Evolutionary conservation across 331 rosid genomes (phyloP).

Genomic region (Malus hybrid): DNA sequence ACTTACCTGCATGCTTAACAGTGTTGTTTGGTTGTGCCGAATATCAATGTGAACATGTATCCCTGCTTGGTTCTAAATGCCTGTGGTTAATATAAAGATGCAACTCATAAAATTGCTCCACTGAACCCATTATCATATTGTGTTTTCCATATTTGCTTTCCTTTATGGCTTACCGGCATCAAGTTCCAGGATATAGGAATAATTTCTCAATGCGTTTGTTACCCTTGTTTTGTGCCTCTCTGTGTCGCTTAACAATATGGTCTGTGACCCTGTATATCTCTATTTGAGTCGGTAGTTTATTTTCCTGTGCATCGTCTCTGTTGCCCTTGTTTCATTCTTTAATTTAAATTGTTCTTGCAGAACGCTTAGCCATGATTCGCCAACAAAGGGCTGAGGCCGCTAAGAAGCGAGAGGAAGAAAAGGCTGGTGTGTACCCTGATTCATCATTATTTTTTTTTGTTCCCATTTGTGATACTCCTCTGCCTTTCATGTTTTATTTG

Average conservation of each 20-base stretch:
- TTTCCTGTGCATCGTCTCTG: not conserved
- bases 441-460: not conserved
- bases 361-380: slow-evolving; percentile 39
- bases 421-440: slow-evolving; percentile 21
- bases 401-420: slow-evolving; percentile 45
- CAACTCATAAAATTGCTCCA: not conserved
- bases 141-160: not conserved
- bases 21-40: not conserved
- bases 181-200: too few relatives aligned
- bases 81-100: not conserved
- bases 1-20: not conserved
- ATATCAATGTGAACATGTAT: not conserved
- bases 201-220: too few relatives aligned
- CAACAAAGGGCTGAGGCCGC: slow-evolving; percentile 51
- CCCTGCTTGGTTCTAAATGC: not conserved
- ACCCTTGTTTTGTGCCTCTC: not conserved
- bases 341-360: slow-evolving; percentile 19
- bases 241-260: not conserved
- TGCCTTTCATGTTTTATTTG: not conserved
- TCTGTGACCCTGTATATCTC: not conserved
- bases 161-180: not conserved
- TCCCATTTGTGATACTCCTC: not conserved
- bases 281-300: not conserved
- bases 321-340: not conserved
- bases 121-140: not conserved